These are phyloP conservation scores for Stemphylium beticola DNA, from an alignment of 2,329 filamentous ascomycete species.

Conservation along the genomic window DNA sequence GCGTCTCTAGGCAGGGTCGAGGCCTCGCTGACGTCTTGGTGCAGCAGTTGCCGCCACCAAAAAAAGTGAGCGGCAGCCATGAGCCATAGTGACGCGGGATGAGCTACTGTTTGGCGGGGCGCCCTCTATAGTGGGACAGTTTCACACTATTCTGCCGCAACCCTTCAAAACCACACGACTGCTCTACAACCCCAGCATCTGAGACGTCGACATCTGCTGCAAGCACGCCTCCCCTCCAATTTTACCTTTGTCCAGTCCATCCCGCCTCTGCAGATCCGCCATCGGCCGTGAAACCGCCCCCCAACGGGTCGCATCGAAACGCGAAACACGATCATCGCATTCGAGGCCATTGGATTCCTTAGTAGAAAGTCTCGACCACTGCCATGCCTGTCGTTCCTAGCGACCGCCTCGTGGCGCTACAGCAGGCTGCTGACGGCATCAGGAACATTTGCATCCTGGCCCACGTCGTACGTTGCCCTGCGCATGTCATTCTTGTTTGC, in stretches of 20 bases:
- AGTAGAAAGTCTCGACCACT: constrained; percentile 2
- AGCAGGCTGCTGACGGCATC: constrained; percentile 85
- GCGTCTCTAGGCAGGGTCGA: not conserved
- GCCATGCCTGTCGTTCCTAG: constrained; percentile 89
- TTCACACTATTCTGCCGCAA: constrained; percentile 24
- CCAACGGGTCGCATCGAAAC: constrained; percentile 2
- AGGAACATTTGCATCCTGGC: constrained; percentile 65
- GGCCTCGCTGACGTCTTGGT: constrained; percentile 11
- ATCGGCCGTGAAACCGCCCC: constrained; percentile 12
- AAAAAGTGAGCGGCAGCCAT: not conserved
- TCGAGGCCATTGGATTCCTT: not conserved
- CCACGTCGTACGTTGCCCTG: constrained; percentile 14
- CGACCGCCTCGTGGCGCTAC: constrained; percentile 88
- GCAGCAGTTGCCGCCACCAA: constrained; percentile 5
- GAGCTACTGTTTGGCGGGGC: not conserved
- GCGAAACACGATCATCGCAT: constrained; percentile 2
- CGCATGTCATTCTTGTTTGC: not conserved
- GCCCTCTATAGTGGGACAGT: constrained; percentile 2
- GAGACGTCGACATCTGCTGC: not conserved
- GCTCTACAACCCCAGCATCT: not conserved
- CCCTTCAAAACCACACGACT: constrained; percentile 20
- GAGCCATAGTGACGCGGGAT: constrained; percentile 15
- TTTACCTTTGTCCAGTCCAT: not conserved
- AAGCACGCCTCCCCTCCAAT: constrained; percentile 11
- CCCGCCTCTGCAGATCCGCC: not conserved